Percentiles rank a stretch among this genome's conserved stretches.
Evolutionary conservation across 495 filamentous ascomycete genomes (phyloP).

Genomic region (Immersiella caudata): DNA sequence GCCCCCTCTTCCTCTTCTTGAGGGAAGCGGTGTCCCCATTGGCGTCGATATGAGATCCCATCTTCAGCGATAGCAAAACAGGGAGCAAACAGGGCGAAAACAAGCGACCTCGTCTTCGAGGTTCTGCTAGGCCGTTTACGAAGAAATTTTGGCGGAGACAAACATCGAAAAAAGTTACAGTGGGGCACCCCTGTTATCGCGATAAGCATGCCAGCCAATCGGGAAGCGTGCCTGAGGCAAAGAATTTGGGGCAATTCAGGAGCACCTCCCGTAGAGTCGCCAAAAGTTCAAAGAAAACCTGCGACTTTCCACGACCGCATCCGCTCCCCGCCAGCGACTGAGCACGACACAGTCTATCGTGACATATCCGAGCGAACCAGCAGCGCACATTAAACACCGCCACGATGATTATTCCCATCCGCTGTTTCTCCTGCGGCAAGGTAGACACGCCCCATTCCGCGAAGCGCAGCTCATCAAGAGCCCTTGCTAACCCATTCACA

Average conservation of each 20-base stretch:
- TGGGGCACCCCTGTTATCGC: conserved; percentile 36
- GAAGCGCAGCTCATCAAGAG: conserved; percentile 14
- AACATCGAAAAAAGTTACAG: conserved; percentile 36
- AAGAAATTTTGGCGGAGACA: conserved; percentile 43
- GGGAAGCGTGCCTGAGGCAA: conserved; percentile 3
- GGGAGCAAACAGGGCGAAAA: background rate
- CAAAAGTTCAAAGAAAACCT: conserved; percentile 4
- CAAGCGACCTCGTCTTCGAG: background rate
- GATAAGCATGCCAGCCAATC: conserved; percentile 37
- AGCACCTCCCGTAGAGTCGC: background rate
- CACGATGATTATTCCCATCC: conserved; percentile 96
- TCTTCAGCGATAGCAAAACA: conserved; percentile 1
- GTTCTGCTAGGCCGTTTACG: background rate
- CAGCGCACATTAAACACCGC: background rate
- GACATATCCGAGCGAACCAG: background rate
- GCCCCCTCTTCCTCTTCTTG: conserved; percentile 42
- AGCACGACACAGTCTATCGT: background rate
- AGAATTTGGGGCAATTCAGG: conserved; percentile 15
- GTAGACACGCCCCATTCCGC: conserved; percentile 48
- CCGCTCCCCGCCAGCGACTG: background rate
- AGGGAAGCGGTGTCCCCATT: conserved; percentile 37
- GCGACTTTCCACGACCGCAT: background rate
- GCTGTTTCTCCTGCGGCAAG: conserved; percentile 99
- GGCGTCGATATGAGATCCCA: conserved; percentile 28
- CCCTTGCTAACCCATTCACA: conserved; percentile 41